Percentiles rank a stretch among this genome's conserved stretches.
These are phyloP conservation scores for Esteya vermicola DNA, from an alignment of 2,329 filamentous ascomycete genomes.

Conservation along the genomic window DNA sequence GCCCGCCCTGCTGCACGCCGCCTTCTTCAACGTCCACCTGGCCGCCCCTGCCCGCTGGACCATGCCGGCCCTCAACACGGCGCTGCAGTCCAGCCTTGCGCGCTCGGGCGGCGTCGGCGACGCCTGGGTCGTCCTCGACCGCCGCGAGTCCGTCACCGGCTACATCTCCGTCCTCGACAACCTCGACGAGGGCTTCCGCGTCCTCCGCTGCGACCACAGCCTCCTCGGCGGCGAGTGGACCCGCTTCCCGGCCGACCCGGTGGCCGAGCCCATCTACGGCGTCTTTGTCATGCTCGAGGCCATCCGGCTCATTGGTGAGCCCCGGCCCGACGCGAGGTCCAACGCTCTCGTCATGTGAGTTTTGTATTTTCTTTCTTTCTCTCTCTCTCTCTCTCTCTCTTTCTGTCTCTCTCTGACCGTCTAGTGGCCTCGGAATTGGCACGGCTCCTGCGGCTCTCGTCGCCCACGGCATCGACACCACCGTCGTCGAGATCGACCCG, in stretches of 20 bases:
- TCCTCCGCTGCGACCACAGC: constrained; percentile 88
- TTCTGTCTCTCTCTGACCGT: too few species aligned
- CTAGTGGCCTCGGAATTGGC: constrained; percentile 76
- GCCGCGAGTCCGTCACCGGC: constrained; percentile 75
- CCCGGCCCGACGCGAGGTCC: constrained; percentile 47
- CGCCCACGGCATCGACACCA: constrained; percentile 78
- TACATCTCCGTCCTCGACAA: constrained; percentile 87
- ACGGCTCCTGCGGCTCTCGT: constrained; percentile 81
- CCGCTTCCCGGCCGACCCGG: constrained; percentile 32
- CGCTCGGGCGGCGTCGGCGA: constrained; percentile 26
- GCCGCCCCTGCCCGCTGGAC: constrained; percentile 37
- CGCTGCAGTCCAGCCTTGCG: constrained; percentile 24
- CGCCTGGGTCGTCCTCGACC: constrained; percentile 59
- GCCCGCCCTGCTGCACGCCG: constrained; percentile 59
- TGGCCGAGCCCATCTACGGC: constrained; percentile 81
- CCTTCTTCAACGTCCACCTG: constrained; percentile 61
- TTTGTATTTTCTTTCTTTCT: not conserved
- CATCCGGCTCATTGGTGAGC: constrained; percentile 61
- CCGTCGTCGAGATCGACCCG: constrained; percentile 88
- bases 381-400: not conserved
- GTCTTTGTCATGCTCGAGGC: constrained; percentile 96
- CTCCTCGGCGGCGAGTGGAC: constrained; percentile 88
- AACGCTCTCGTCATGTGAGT: constrained; percentile 75
- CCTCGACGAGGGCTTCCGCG: constrained; percentile 52
- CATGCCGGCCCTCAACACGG: constrained; percentile 48